phyloP scores from a whole-genome alignment of 305 asterid genomes.

The Withania somnifera region DNA sequence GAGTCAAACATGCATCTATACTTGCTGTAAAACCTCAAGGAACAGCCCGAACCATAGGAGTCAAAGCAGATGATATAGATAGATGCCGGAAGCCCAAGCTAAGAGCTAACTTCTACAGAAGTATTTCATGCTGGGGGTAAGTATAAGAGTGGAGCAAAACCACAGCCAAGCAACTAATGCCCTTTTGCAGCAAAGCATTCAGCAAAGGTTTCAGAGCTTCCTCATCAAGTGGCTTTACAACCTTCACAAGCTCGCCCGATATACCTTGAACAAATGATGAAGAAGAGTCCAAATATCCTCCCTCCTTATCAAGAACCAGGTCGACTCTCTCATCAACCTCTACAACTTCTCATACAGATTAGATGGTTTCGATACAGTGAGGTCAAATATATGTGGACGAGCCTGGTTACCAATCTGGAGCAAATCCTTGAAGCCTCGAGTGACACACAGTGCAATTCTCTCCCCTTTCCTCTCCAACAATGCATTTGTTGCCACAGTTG shows the following conservation, averaged over 20 bases:
- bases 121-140: conserved; percentile 63
- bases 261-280: conserved; percentile 50
- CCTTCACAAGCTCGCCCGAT: conserved; percentile 80
- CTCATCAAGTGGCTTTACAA: conserved; percentile 65
- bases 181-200: conserved; percentile 47
- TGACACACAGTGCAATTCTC: conserved; percentile 85
- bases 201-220: conserved; percentile 57
- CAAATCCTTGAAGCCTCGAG: conserved; percentile 72
- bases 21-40: conserved; percentile 98
- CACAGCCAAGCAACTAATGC: conserved; percentile 76
- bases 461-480: conserved; percentile 90
- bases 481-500: conserved; percentile 97
- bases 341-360: conserved; percentile 83
- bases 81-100: conserved; percentile 86
- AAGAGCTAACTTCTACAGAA: conserved; percentile 55
- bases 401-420: conserved; percentile 98
- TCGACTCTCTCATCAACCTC: conserved; percentile 94
- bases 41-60: conserved; percentile 97
- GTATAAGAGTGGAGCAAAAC: conserved; percentile 95
- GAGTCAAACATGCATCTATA: conserved; percentile 92
- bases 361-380: conserved; percentile 76
- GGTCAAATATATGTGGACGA: conserved; percentile 90
- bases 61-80: conserved; percentile 83
- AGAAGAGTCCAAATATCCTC: conserved; percentile 19
- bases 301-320: conserved; percentile 50